phyloP scores from a whole-genome alignment of 306 rosid genomes.

The Quercus alba region DNA sequence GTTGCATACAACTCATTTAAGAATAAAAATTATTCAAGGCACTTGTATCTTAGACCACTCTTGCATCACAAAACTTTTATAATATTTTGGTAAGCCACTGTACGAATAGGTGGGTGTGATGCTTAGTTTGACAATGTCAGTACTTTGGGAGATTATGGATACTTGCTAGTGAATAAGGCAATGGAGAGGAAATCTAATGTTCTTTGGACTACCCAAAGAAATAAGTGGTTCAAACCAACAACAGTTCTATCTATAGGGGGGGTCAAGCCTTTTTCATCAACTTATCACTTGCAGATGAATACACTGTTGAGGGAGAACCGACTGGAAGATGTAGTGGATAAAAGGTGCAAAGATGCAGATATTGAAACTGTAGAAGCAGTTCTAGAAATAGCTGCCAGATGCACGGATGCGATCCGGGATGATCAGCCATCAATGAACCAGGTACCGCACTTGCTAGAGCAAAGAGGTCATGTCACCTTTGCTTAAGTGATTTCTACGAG shows the following conservation, averaged over 20 bases:
- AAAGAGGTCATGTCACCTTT: conserved; percentile 76
- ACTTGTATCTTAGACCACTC: no score
- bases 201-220: background rate
- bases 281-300: conserved; percentile 57
- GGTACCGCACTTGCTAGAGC: conserved; percentile 78
- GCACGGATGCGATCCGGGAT: conserved; percentile 77
- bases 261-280: background rate
- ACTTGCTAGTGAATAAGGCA: no score
- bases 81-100: no score
- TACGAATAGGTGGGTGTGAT: no score
- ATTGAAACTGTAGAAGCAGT: conserved; percentile 66
- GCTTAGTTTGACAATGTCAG: no score
- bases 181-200: background rate
- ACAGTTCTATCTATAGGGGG: background rate
- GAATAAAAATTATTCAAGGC: no score
- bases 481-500: conserved; percentile 74
- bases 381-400: conserved; percentile 75
- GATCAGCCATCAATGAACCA: conserved; percentile 86
- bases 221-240: background rate
- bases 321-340: conserved; percentile 70
- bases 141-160: no score
- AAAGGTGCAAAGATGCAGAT: conserved; percentile 63
- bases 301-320: conserved; percentile 58
- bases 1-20: no score
- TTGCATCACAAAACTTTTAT: no score